Evolutionary conservation across 768 basidiomycete species (phyloP).

Genomic region (Leucocoprinus sp.): DNA sequence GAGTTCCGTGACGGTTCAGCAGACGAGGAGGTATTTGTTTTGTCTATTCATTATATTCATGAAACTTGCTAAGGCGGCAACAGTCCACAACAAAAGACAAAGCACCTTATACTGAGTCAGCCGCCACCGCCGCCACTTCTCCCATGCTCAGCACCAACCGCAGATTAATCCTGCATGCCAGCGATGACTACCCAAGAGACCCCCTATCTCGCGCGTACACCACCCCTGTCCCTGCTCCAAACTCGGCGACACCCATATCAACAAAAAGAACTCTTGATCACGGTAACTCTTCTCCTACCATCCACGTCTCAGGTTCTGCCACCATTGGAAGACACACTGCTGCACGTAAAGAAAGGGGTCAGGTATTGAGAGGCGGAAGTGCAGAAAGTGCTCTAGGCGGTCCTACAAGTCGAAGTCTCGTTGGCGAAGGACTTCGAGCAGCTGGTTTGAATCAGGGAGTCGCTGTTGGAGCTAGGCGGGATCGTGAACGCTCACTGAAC

Average conservation of each 20-base stretch:
- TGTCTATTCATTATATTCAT: background rate
- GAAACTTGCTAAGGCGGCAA: constrained; percentile 9
- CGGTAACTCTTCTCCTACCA: constrained; percentile 3
- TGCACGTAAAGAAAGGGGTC: constrained; percentile 35
- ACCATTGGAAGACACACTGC: constrained; percentile 4
- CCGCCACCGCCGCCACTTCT: constrained; percentile 1
- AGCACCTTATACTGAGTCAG: constrained; percentile 28
- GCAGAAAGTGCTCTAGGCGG: constrained; percentile 55
- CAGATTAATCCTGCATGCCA: no score
- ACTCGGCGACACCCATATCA: constrained; percentile 8
- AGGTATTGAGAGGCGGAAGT: constrained; percentile 56
- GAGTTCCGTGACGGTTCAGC: constrained; percentile 31
- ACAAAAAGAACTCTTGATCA: background rate
- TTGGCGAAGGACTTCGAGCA: constrained; percentile 63
- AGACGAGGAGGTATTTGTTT: constrained; percentile 16
- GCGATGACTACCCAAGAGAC: no score
- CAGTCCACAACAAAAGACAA: constrained; percentile 18
- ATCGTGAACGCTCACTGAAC: background rate
- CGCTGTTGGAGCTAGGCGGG: constrained; percentile 11
- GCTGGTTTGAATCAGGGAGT: constrained; percentile 48
- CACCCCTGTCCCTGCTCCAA: background rate
- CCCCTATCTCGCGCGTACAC: background rate
- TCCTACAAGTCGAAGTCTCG: constrained; percentile 41
- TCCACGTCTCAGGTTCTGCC: constrained; percentile 4
- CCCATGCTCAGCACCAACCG: background rate